Evolutionary conservation across 2,329 filamentous ascomycete genomes (phyloP).

Genomic region (Venturia oleaginea): DNA sequence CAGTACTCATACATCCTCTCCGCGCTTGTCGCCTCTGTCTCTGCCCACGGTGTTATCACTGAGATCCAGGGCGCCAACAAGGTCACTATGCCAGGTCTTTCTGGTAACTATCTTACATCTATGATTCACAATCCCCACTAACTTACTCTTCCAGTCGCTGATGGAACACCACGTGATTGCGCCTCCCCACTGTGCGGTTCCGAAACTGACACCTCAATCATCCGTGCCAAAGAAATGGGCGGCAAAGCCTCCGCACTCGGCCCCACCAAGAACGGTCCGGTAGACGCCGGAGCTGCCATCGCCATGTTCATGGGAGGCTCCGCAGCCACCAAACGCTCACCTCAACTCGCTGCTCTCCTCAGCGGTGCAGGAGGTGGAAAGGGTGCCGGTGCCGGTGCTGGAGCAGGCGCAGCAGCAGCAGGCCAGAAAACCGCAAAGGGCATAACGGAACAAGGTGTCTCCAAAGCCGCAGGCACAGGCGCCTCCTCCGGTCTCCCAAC

Average conservation of each 20-base stretch:
- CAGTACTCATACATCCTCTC: slow-evolving; percentile 40
- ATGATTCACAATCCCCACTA: slow-evolving; percentile 13
- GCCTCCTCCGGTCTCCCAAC: slow-evolving; percentile 50
- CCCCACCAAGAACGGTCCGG: slow-evolving; percentile 49
- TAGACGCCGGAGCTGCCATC: slow-evolving; percentile 50
- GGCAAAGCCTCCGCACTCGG: slow-evolving; percentile 52
- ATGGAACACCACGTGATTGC: slow-evolving; percentile 61
- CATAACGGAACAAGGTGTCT: slow-evolving; percentile 44
- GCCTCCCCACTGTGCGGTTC: slow-evolving; percentile 51
- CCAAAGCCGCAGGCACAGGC: slow-evolving; percentile 46
- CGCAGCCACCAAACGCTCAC: slow-evolving; percentile 20
- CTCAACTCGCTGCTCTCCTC: slow-evolving; percentile 25
- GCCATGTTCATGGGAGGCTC: slow-evolving; percentile 48
- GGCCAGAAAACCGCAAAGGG: slow-evolving; percentile 41
- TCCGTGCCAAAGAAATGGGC: slow-evolving; percentile 51
- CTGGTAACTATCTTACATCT: slow-evolving; percentile 27
- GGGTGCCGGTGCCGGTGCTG: slow-evolving; percentile 19
- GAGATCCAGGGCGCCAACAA: slow-evolving; percentile 50
- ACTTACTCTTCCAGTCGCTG: slow-evolving; percentile 38
- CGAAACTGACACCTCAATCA: slow-evolving; percentile 63
- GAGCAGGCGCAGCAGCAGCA: slow-evolving; percentile 24
- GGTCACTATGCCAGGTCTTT: slow-evolving; percentile 54
- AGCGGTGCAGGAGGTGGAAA: slow-evolving; percentile 23
- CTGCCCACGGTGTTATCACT: slow-evolving; percentile 51
- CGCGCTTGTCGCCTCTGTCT: slow-evolving; percentile 39